Percentiles rank a stretch among this genome's conserved stretches.
Conservation (phyloP, 805 yeast genomes). For the Wickerhamiella shivajii region DNA sequence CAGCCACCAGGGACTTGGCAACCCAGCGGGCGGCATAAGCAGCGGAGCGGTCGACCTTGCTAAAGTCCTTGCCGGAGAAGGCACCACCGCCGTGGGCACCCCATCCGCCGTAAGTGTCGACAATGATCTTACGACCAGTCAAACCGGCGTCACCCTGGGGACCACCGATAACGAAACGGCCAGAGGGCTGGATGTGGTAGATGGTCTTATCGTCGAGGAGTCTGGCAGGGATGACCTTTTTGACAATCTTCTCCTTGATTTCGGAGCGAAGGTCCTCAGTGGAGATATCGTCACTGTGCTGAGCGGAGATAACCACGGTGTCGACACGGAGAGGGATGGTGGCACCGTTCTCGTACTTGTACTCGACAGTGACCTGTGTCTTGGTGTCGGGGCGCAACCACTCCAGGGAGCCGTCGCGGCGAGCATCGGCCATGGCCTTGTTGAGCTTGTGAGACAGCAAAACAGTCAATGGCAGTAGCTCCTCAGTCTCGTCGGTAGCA, state of each 20-base stretch:
- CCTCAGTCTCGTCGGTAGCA: conserved; percentile 98
- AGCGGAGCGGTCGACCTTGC: conserved; percentile 99
- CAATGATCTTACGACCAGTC: conserved; percentile 98
- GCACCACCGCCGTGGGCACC: conserved; percentile 99
- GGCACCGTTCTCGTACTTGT: conserved; percentile 87
- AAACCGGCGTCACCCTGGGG: conserved; percentile 99
- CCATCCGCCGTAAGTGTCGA: conserved; percentile 99
- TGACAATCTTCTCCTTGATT: conserved; percentile 64
- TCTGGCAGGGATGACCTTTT: conserved; percentile 83
- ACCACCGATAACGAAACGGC: conserved; percentile 99
- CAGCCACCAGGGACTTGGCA: conserved; percentile 91
- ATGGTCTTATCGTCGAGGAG: conserved; percentile 87
- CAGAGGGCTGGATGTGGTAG: conserved; percentile 98
- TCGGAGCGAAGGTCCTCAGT: conserved; percentile 82
- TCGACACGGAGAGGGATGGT: conserved; percentile 92
- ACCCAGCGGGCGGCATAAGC: conserved; percentile 99
- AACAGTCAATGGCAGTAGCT: conserved; percentile 88
- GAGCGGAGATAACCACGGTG: conserved; percentile 94
- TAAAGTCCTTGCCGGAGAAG: conserved; percentile 98
- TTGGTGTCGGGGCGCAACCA: conserved; percentile 99
- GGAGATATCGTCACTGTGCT: conserved; percentile 91
- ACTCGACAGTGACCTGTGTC: conserved; percentile 98
- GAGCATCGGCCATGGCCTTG: conserved; percentile 91
- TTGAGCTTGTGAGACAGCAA: conserved; percentile 90
- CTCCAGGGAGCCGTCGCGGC: conserved; percentile 85